Base-by-base conservation (phyloP, 2,329 filamentous ascomycete species). In the Tolypocladium paradoxum region DNA sequence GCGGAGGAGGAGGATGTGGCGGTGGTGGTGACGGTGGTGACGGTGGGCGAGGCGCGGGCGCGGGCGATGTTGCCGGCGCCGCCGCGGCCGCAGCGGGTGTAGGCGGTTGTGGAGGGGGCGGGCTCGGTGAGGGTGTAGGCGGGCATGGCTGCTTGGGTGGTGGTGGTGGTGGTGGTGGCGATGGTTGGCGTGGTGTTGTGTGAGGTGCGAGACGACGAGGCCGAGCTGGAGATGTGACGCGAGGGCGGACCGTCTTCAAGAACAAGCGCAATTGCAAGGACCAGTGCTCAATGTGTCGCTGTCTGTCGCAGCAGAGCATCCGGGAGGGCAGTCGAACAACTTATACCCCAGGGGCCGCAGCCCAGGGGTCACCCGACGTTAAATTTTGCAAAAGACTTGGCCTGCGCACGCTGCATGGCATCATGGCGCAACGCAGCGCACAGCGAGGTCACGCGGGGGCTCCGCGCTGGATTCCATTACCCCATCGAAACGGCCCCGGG, bases 61-160 rank as follows among this genome's bases (percentile, higher is more conserved):
- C 74, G 75, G 67, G 75, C 74, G 65, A 73, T 73, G 72, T 81
- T 81, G 59, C 77, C 78, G 6, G 74, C 74, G 54, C 78, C 78
- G 57, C 78, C 78, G 50, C 78, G 77, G 58, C 78, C 78, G 4
- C 74, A 71, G 69, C 78, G 75, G 49, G 27, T 20, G 43, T 46
- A 46, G 9, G n/a, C 27, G 27, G 43, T 12, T 4, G 43, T 46
- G 27, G 43, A 46, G 27, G 43, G 43, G 9, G 43, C 12, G 18
- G 43, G 43, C 43, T 46, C 43, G 27, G 18, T 12, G 27, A 46
- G 5, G 24, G 43, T 46, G 43, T 46, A 46, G 27, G 18, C 18
- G 43, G 27, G 27, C 43, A 46, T 46, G 43, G 43, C 43, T 27
- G 43, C 43, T 27, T 36, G 40, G 14, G 31, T 33, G 29, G 6